phyloP scores from a whole-genome alignment of 768 basidiomycete species.

The Lyophyllum atratum region DNA sequence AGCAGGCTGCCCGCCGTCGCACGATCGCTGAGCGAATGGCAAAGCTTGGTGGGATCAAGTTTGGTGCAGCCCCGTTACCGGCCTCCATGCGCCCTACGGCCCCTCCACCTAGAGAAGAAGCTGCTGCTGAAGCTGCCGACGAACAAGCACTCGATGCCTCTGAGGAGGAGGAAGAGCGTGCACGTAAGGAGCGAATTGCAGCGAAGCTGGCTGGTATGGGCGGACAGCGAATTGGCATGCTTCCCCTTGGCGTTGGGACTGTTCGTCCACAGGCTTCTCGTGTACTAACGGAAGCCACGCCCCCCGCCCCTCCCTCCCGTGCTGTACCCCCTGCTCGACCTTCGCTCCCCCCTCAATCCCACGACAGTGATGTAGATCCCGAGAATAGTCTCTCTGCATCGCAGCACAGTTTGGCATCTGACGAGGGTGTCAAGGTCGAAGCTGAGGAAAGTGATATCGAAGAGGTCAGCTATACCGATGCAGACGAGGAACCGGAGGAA shows the following conservation, averaged over 20 bases:
- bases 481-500: conserved; percentile 44
- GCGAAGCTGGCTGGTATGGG: conserved; percentile 57
- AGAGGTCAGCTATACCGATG: conserved; percentile 62
- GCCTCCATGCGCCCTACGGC: conserved; percentile 38
- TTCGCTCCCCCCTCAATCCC: conserved; percentile 36
- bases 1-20: conserved; percentile 54
- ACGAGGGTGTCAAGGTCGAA: conserved; percentile 66
- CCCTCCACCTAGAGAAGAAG: conserved; percentile 30
- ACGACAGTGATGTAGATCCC: conserved; percentile 38
- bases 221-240: conserved; percentile 60
- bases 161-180: conserved; percentile 68
- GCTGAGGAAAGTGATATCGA: conserved; percentile 75
- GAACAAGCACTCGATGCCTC: conserved; percentile 21
- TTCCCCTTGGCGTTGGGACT: conserved; percentile 40
- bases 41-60: conserved; percentile 81
- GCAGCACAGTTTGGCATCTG: conserved; percentile 42
- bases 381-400: conserved; percentile 34
- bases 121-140: conserved; percentile 20
- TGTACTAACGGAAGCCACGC: conserved; percentile 22
- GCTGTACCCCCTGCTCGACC: conserved; percentile 17
- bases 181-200: conserved; percentile 53
- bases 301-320: conserved; percentile 13
- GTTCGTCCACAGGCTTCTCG: conserved; percentile 33
- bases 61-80: conserved; percentile 66
- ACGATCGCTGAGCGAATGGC: conserved; percentile 97